Base-by-base conservation (phyloP, 306 rosid species). In the Lupinus albus region DNA sequence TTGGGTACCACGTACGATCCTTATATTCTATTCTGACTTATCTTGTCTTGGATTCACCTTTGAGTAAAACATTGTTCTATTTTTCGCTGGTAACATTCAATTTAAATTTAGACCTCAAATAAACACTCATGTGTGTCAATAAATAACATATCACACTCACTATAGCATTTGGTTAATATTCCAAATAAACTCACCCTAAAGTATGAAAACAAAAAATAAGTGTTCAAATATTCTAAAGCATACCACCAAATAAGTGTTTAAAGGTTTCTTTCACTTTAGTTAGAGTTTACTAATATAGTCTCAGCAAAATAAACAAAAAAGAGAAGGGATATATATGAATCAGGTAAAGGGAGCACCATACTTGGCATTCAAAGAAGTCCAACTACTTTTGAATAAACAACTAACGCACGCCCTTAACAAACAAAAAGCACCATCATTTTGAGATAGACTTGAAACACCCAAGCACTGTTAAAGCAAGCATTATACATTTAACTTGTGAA, bases 381-480 rank as follows among this genome's bases (percentile, higher is more conserved):
- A 62, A 69, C 28, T 70, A 18, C 72, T 72, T 71, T 75, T 13
- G 38, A 58, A 64, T 28, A 68, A 35, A 64, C 76, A 75, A 51
- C 58, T 42, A 57, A 63, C 21, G 47, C 54, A 46, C 70, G 32
- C 49, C 70, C 61, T 46, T 55, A 38, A 74, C 16, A 59, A 73
- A 82, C 64, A 75, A 70, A 76, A 64, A 84, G 80, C 66, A 72
- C 15, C 53, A 78, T 70, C 79, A 73, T 73, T 75, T 77, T 69
- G 79, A 11, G 73, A 71, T 39, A 75, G 78, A 72, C 80, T 75
- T 39, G 56, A 47, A 72, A 71, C 48, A 52, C 77, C 72, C 63
- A 47, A 47, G 63, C 79, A 79, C 56, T 68, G 51, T 69, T 75
- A 83, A 85, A 81, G 75, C 83, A 85, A 76, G 78, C 77, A 80